Evolutionary conservation across 2,329 filamentous ascomycete species (phyloP), one percentile per base, ranked within the genome.

Genomic region (Hypoxylon rubiginosum): DNA sequence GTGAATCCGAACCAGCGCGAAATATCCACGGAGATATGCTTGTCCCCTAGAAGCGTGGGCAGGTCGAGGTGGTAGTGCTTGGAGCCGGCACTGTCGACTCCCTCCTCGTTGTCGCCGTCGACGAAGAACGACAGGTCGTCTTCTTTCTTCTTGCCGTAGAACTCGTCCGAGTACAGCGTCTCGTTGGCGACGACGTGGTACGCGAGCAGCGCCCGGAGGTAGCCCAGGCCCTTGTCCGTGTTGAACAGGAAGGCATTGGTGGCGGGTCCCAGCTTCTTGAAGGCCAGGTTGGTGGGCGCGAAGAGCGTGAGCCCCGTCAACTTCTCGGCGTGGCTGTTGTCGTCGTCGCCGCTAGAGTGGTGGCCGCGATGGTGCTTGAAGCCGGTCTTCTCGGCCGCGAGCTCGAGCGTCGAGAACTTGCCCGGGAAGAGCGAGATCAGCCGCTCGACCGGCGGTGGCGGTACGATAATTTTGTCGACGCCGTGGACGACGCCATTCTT

Each of bases 231-330:
- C 56, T 84, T 86, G 28, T 87, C 83, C 63, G 91, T 92, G 78
- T 86, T 86, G 85, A 97, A 97, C 3, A 97, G 84, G 84, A 97
- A 97, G 21, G 90, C 92, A 75, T 95, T 97, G 73, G 91, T 87
- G 59, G 78, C 83, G 0, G 87, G 85, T 0, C 93, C 93, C 0
- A 97, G 89, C 70, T 87, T 87, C 72, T 85, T 76, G 82, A 95
- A 97, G n/a, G 94, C 94, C 4, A 80, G 81, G 84, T 97, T 97
- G 49, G 86, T 88, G 0, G 94, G 94, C 0, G 91, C 92, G 73
- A 97, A 97, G 66, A 96, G 76, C 2, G 94, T 97, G 41, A 89
- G 88, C 36, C 93, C 93, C 2, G 82, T 78, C 49, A 86, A 83
- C 36, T 81, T 81, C 58, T 79, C 84, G 73, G 70, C 85, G 82